Conservation (phyloP, 345 rosid genomes). For the Citrus reticulata region DNA sequence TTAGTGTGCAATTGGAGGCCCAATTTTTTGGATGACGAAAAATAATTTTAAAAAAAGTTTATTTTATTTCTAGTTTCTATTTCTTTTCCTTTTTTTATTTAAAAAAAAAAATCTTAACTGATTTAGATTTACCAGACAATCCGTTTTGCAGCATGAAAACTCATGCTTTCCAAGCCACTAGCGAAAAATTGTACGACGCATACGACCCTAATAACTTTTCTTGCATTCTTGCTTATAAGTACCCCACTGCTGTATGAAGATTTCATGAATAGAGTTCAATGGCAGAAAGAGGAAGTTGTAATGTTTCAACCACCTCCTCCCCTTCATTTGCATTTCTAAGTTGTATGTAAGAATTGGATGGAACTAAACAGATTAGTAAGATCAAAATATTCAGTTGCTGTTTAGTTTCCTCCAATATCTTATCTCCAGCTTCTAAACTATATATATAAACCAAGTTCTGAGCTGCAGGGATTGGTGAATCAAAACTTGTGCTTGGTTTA, state of each 20-base stretch:
- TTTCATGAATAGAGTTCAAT: neutral
- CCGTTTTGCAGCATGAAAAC: neutral
- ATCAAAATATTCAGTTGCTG: neutral
- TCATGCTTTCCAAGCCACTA: conserved; percentile 4
- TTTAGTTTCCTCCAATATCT: neutral
- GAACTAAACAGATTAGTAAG: neutral
- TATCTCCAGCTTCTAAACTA: neutral
- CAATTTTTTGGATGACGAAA: neutral
- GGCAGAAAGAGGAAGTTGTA: neutral
- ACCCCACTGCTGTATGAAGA: neutral
- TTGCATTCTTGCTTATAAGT: neutral
- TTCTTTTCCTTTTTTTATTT: no score
- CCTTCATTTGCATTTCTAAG: neutral
- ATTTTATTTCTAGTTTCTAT: no score
- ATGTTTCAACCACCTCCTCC: neutral
- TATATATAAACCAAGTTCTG: neutral
- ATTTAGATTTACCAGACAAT: neutral
- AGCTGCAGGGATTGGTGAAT: neutral
- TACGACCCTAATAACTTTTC: no score
- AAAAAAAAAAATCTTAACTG: neutral
- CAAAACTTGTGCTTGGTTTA: neutral
- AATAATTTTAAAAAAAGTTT: neutral
- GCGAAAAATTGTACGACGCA: neutral
- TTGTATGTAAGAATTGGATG: conserved; percentile 9
- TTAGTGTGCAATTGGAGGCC: neutral